Percentiles rank a stretch among this genome's conserved stretches.
These are phyloP conservation scores for Teunomyces barrocoloradensis DNA, from an alignment of 805 yeast species.

Conservation along the genomic window DNA sequence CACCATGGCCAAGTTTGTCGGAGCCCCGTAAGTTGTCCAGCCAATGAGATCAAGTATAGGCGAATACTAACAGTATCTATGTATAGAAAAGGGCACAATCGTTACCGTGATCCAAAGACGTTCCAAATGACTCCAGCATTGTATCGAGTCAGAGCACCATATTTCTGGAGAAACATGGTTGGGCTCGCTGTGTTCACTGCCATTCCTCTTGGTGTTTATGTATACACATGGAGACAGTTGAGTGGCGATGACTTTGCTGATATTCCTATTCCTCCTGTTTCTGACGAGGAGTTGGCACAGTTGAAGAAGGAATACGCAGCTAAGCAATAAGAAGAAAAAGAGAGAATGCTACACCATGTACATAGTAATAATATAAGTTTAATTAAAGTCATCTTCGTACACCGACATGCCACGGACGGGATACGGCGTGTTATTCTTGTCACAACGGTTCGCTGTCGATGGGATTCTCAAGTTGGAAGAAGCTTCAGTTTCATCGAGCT, in stretches of 20 bases:
- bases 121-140: conserved; percentile 92
- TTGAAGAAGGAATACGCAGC: conserved; percentile 71
- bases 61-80: conserved; percentile 6
- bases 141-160: conserved; percentile 85
- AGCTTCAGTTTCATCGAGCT: too few species aligned
- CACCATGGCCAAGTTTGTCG: conserved; percentile 14
- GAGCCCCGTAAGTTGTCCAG: conserved; percentile 15
- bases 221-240: conserved; percentile 60
- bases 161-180: conserved; percentile 71
- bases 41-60: background rate
- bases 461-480: background rate
- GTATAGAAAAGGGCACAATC: conserved; percentile 40
- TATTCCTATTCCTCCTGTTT: conserved; percentile 91
- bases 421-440: conserved; percentile 19
- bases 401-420: conserved; percentile 33
- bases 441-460: background rate
- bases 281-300: conserved; percentile 69
- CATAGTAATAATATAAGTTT: conserved; percentile 6
- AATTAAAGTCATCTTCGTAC: conserved; percentile 10
- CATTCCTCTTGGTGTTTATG: conserved; percentile 68
- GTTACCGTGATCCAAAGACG: conserved; percentile 59
- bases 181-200: conserved; percentile 58
- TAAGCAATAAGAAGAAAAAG: background rate
- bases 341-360: conserved; percentile 10
- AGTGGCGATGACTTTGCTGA: conserved; percentile 82